These are phyloP conservation scores for Neofusicoccum umdonicola DNA, from an alignment of 2,329 filamentous ascomycete species.

Conservation along the genomic window DNA sequence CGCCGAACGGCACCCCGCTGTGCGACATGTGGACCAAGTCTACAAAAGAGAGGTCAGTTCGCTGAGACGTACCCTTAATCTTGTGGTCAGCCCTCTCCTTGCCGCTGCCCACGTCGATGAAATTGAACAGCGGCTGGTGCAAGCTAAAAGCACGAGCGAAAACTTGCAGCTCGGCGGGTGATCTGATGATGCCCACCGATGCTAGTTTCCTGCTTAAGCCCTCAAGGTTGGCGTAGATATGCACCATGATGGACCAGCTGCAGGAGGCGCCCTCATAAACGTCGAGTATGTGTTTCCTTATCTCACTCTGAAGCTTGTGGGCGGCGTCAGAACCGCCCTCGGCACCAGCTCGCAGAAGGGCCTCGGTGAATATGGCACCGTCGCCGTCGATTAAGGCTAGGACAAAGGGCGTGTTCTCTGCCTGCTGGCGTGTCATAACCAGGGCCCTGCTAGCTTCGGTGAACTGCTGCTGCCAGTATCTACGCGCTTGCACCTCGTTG, in stretches of 20 bases:
- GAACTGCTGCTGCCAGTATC: slow-evolving; percentile 33
- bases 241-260: slow-evolving; percentile 46
- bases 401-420: slow-evolving; percentile 43
- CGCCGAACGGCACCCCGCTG: background rate
- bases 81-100: slow-evolving; percentile 51
- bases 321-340: slow-evolving; percentile 49
- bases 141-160: slow-evolving; percentile 46
- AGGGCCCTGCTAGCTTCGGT: background rate
- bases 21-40: background rate
- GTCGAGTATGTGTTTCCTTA: slow-evolving; percentile 42
- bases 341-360: slow-evolving; percentile 39
- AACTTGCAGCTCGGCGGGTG: slow-evolving; percentile 37
- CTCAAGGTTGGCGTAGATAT: slow-evolving; percentile 48
- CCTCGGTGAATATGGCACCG: slow-evolving; percentile 48
- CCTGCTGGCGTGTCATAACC: slow-evolving; percentile 6
- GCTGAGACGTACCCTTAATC: slow-evolving; percentile 36
- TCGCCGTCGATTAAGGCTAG: slow-evolving; percentile 51
- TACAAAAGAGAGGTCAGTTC: background rate
- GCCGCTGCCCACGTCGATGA: slow-evolving; percentile 48
- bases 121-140: slow-evolving; percentile 47
- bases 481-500: slow-evolving; percentile 35
- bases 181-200: slow-evolving; percentile 40
- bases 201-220: slow-evolving; percentile 44
- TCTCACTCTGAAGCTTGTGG: slow-evolving; percentile 40
- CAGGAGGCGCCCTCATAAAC: slow-evolving; percentile 39